These are phyloP conservation scores for Erythrophleum ivorense DNA, from an alignment of 331 rosid genomes.

Conservation along the genomic window DNA sequence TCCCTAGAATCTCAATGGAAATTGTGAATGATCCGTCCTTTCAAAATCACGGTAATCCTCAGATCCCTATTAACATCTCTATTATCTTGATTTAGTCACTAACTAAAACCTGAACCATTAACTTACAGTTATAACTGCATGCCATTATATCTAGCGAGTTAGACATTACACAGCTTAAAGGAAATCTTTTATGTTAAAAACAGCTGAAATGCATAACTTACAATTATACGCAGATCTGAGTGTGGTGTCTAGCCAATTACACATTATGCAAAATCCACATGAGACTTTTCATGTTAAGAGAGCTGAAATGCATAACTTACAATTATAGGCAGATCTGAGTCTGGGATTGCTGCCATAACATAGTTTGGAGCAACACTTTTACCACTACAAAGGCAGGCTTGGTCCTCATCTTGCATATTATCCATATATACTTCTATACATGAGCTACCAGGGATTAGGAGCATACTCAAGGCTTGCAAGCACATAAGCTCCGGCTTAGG, in stretches of 20 bases:
- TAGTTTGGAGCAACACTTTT: conserved; percentile 52
- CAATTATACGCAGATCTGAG: conserved; percentile 62
- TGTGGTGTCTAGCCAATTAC: conserved; percentile 39
- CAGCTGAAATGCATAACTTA: conserved; percentile 48
- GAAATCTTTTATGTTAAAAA: conserved; percentile 2
- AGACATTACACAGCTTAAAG: neutral
- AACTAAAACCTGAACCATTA: too few relatives aligned
- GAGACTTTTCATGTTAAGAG: conserved; percentile 2
- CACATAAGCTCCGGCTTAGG: conserved; percentile 76
- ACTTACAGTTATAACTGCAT: conserved; percentile 5
- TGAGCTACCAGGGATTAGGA: conserved; percentile 60
- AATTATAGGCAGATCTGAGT: conserved; percentile 62
- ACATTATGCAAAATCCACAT: neutral
- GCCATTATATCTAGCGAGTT: neutral
- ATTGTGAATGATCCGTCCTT: conserved; percentile 1
- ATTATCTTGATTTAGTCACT: neutral
- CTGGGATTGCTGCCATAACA: conserved; percentile 48
- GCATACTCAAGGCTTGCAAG: conserved; percentile 84
- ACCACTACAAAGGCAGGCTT: conserved; percentile 47
- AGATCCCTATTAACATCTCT: neutral
- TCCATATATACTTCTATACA: conserved; percentile 58
- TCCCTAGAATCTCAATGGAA: neutral
- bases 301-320: conserved; percentile 61
- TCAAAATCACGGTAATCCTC: neutral
- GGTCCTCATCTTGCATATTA: conserved; percentile 54